These are phyloP conservation scores for Xylaria sp. DNA, from an alignment of 2,329 filamentous ascomycete species.

Conservation along the genomic window DNA sequence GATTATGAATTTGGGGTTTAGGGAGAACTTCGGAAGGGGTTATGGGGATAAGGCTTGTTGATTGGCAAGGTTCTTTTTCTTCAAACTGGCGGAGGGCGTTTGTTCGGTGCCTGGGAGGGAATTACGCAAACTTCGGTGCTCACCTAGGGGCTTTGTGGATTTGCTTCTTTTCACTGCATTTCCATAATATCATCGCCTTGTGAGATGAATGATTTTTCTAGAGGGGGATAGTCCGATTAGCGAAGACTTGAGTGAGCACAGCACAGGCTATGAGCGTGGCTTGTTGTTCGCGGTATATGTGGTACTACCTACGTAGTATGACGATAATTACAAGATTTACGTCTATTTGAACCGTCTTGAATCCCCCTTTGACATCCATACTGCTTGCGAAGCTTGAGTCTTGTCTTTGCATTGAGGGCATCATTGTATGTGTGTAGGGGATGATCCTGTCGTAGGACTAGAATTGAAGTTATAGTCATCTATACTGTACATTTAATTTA, in stretches of 20 bases:
- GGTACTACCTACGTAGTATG: neutral
- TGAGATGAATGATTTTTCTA: neutral
- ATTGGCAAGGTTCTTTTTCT: slow-evolving; percentile 14
- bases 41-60: neutral
- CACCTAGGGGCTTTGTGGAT: neutral
- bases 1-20: slow-evolving; percentile 5
- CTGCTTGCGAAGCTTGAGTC: too few species aligned
- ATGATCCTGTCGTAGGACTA: too few species aligned
- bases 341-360: neutral
- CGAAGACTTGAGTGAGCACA: neutral
- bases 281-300: neutral
- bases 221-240: neutral
- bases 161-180: neutral
- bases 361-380: neutral
- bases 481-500: too few species aligned
- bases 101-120: slow-evolving; percentile 9
- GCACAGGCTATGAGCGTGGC: neutral
- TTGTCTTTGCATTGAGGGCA: too few species aligned
- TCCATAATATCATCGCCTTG: neutral
- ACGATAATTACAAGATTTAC: neutral
- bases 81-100: slow-evolving; percentile 23
- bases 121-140: neutral
- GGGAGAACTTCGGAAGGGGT: slow-evolving; percentile 4
- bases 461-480: too few species aligned
- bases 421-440: too few species aligned